Conservation (phyloP, 805 yeast genomes). For the Spathaspora girioi region DNA sequence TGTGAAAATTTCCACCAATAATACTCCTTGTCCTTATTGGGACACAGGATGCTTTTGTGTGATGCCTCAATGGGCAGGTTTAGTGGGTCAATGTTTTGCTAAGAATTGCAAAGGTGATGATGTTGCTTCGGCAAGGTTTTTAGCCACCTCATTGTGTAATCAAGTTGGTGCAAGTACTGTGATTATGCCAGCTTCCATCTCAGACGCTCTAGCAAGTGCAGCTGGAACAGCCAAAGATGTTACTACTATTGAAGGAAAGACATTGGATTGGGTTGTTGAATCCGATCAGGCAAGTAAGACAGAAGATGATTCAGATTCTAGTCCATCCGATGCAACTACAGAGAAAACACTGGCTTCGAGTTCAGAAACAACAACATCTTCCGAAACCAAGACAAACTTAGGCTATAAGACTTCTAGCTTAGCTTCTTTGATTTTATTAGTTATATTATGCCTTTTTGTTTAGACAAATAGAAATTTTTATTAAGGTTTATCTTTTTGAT, state of each 20-base stretch:
- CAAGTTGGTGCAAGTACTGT: constrained; percentile 40
- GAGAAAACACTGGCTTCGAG: not conserved
- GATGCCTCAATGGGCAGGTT: constrained; percentile 42
- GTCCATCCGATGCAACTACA: not conserved
- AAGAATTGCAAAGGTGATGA: constrained; percentile 31
- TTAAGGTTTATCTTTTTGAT: not conserved
- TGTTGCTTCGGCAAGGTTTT: constrained; percentile 33
- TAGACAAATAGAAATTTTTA: not conserved
- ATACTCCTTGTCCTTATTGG: constrained; percentile 49
- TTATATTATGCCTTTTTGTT: not conserved
- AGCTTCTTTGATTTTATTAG: not conserved
- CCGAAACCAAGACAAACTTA: not conserved
- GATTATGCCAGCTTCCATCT: constrained; percentile 33
- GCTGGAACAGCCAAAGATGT: constrained; percentile 8
- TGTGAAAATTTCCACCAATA: constrained; percentile 28
- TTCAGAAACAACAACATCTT: not conserved
- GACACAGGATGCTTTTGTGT: constrained; percentile 48
- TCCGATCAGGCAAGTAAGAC: not conserved
- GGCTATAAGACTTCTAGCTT: not conserved
- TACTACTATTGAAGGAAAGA: constrained; percentile 11
- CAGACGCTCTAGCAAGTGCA: constrained; percentile 15
- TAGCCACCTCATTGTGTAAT: constrained; percentile 41
- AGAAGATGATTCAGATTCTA: not conserved
- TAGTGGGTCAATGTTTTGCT: constrained; percentile 40
- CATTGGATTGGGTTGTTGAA: constrained; percentile 7